A percentile compares a stretch with the other conserved stretches of the same genome.
Conservation (phyloP, 108 stramenopile species). For the Pseudonitzschia multiseries region DNA sequence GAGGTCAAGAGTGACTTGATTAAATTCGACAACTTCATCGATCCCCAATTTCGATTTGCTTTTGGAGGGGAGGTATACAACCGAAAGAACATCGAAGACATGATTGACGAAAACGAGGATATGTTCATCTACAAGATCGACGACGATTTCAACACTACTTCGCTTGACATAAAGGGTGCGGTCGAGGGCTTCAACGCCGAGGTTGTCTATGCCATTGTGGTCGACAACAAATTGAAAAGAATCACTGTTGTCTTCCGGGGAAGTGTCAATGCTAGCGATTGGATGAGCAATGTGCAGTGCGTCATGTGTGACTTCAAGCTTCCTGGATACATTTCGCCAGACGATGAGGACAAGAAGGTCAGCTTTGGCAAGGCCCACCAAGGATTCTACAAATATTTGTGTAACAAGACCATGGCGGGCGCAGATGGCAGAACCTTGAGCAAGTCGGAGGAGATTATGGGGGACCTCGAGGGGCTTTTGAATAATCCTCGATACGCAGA, state of each 20-base stretch:
- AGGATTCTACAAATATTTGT: slow-evolving; percentile 5
- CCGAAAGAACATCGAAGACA: not conserved
- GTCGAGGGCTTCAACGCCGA: not conserved
- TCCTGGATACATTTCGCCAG: not conserved
- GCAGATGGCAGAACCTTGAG: not conserved
- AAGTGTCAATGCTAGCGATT: not conserved
- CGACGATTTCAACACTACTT: not conserved
- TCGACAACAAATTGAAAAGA: not conserved
- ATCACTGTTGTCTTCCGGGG: slow-evolving; percentile 1
- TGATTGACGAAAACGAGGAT: not conserved
- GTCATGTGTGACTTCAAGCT: not conserved
- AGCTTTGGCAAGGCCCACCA: not conserved
- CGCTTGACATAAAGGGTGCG: not conserved
- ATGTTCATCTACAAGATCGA: not conserved
- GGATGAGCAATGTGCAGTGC: not conserved
- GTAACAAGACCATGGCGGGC: not conserved
- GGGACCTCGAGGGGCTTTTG: not conserved
- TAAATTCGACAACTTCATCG: not conserved
- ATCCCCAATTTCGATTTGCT: not conserved
- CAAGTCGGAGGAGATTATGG: not conserved
- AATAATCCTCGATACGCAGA: not conserved
- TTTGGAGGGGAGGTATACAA: not conserved
- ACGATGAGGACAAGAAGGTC: not conserved
- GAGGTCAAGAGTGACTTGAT: not conserved
- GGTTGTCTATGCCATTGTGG: not conserved